phyloP scores from a whole-genome alignment of 768 basidiomycete species.

The Tephrocybe sp. region DNA sequence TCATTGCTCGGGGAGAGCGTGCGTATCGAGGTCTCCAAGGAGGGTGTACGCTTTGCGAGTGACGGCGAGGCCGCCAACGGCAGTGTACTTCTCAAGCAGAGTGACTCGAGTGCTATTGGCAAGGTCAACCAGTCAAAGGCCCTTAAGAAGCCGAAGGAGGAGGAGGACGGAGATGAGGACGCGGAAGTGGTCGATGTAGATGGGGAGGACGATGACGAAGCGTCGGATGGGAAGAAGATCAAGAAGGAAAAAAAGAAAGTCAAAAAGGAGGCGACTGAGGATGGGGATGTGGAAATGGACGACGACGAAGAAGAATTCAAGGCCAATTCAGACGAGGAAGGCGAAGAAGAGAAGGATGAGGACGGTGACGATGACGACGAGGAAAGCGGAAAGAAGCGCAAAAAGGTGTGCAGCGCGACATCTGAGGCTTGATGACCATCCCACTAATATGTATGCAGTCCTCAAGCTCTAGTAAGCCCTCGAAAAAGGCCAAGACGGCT shows the following conservation, averaged over 20 bases:
- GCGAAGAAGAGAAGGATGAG: slow-evolving; percentile 52
- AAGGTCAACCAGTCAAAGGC: slow-evolving; percentile 38
- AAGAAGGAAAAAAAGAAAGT: slow-evolving; percentile 47
- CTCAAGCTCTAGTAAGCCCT: slow-evolving; percentile 40
- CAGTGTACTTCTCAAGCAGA: slow-evolving; percentile 78
- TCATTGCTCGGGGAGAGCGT: slow-evolving; percentile 90
- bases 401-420: slow-evolving; percentile 46
- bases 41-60: slow-evolving; percentile 88
- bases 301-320: slow-evolving; percentile 51
- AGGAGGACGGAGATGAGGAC: slow-evolving; percentile 44
- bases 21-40: slow-evolving; percentile 93
- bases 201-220: slow-evolving; percentile 47
- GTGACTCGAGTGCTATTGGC: slow-evolving; percentile 50
- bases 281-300: slow-evolving; percentile 47
- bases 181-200: slow-evolving; percentile 49
- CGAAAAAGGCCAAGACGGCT: slow-evolving; percentile 44
- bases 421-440: background rate
- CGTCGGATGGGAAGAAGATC: slow-evolving; percentile 44
- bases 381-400: slow-evolving; percentile 65
- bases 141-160: slow-evolving; percentile 30
- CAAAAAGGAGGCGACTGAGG: slow-evolving; percentile 43
- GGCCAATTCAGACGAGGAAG: slow-evolving; percentile 53
- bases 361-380: slow-evolving; percentile 50
- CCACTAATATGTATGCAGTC: slow-evolving; percentile 24
- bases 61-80: slow-evolving; percentile 97